Evolutionary conservation across 371 early-diverging fungal genomes (phyloP).

Genomic region (Rhizopus arrhizus): DNA sequence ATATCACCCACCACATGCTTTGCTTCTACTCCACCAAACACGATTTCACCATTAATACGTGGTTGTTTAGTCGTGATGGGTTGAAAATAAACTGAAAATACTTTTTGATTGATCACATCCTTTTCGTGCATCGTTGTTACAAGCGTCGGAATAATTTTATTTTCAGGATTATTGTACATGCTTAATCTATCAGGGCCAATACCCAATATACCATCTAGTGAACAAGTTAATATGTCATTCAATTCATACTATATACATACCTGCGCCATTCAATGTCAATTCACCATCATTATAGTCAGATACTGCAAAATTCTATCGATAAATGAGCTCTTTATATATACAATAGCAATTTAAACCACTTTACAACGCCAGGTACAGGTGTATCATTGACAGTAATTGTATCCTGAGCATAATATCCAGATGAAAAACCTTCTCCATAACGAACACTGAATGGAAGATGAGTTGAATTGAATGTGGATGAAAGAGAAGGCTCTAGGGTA

Average conservation of each 20-base stretch:
- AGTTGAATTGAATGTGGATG: conserved; percentile 24
- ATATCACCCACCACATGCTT: conserved; percentile 30
- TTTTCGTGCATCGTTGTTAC: conserved; percentile 39
- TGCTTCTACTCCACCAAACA: conserved; percentile 48
- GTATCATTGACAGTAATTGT: conserved; percentile 34
- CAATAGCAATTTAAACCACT: conserved; percentile 1
- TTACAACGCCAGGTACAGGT: conserved; percentile 33
- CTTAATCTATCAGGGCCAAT: conserved; percentile 46
- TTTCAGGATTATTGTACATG: conserved; percentile 37
- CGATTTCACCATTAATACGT: conserved; percentile 43
- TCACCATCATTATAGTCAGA: conserved; percentile 52
- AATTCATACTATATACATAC: conserved; percentile 1
- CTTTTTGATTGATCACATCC: conserved; percentile 32
- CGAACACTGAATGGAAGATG: conserved; percentile 34
- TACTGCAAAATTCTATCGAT: conserved; percentile 37
- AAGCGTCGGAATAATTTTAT: conserved; percentile 36
- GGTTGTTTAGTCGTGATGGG: conserved; percentile 20
- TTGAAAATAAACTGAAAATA: conserved; percentile 48
- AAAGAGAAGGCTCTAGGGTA: conserved; percentile 21
- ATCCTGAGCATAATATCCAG: conserved; percentile 45
- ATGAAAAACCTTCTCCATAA: conserved; percentile 47
- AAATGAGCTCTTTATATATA: background rate
- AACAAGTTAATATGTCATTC: no score
- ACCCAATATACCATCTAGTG: conserved; percentile 46
- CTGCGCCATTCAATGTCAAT: conserved; percentile 39